Base-by-base conservation (phyloP, 148 eudicot genomes). In the Limonium bicolor region DNA sequence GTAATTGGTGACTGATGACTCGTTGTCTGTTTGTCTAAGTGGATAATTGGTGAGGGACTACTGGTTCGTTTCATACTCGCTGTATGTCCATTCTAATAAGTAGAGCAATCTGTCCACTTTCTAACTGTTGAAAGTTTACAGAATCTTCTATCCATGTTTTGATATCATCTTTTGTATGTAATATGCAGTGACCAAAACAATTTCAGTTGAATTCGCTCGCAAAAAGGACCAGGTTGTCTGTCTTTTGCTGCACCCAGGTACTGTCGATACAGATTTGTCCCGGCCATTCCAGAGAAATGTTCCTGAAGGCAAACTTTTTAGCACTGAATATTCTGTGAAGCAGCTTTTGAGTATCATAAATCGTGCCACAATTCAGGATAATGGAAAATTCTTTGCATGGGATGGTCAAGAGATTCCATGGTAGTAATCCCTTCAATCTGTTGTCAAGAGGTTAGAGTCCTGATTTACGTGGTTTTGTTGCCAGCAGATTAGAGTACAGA, bases 341-440 rank as follows among this genome's bases (percentile, higher is more conserved):
- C 84, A 73, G 72, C 83, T 90, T 45, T 51, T 90, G 60, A 40
- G 63, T 54, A 80, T 90, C 59, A 84, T 84, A 31, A 60, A 80
- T 48, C 64, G 58, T 52, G 82, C 83, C 9, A 69, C 67, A 51
- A 61, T 59, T 32, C 68, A 60, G 13, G 93, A 90, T 22, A 84
- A 77, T 55, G 97, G 97, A 33, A 90, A 90, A 48, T 90, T 90
- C 51, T 84, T 80, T 23, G 97, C 95, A 6, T 90, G 97, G 97
- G 97, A 84, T 59, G 97, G 97, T 55, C 70, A 72, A 62, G 93
- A 90, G 66, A 90, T 90, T 48, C 93, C 87, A 51, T 84, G 97
- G 97, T 86, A 45, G 72, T n/a, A 5, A 3, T 28, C 21, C 8
- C 22, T 20, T 5, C 30, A 12, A 9, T 23, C 0, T 10, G n/a